Percentiles rank a stretch among this genome's conserved stretches.
Evolutionary conservation across 148 eudicot genomes (phyloP).

Genomic region (Camellia granthamiana): DNA sequence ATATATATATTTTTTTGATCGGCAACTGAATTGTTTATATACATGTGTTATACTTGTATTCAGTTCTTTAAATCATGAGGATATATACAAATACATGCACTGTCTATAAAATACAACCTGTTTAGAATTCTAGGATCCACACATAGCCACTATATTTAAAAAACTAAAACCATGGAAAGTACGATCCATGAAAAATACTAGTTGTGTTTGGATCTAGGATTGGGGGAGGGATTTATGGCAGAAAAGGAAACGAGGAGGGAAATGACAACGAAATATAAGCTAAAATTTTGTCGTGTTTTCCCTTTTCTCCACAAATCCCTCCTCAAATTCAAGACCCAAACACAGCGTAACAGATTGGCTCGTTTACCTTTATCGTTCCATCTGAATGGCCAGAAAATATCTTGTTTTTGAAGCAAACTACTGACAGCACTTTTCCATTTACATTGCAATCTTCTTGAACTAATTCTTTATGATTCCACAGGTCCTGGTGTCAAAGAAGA

Average conservation of each 20-base stretch:
- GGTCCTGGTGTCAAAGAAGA: slow-evolving; percentile 28
- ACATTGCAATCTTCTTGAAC: slow-evolving; percentile 43
- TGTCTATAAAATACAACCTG: no score
- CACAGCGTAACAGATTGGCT: neutral
- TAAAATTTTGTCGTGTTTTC: no score
- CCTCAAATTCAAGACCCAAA: no score
- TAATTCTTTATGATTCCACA: slow-evolving; percentile 50
- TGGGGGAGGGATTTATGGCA: no score
- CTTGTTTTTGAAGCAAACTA: slow-evolving; percentile 38
- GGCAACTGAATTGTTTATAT: neutral
- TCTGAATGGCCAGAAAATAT: slow-evolving; percentile 54
- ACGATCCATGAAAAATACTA: neutral
- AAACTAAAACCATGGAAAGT: neutral
- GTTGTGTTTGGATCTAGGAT: no score
- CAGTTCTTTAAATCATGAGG: neutral
- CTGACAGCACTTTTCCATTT: slow-evolving; percentile 40
- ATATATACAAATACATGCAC: no score
- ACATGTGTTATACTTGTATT: neutral
- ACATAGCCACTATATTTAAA: neutral
- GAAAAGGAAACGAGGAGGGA: no score
- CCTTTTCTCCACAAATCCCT: no score
- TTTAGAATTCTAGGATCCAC: neutral
- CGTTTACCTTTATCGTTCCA: slow-evolving; percentile 47
- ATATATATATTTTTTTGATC: no score
- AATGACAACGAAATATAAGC: no score